A percentile compares a stretch with the other conserved stretches of the same genome.
phyloP scores from a whole-genome alignment of 306 rosid genomes.

The Coriaria nepalensis region DNA sequence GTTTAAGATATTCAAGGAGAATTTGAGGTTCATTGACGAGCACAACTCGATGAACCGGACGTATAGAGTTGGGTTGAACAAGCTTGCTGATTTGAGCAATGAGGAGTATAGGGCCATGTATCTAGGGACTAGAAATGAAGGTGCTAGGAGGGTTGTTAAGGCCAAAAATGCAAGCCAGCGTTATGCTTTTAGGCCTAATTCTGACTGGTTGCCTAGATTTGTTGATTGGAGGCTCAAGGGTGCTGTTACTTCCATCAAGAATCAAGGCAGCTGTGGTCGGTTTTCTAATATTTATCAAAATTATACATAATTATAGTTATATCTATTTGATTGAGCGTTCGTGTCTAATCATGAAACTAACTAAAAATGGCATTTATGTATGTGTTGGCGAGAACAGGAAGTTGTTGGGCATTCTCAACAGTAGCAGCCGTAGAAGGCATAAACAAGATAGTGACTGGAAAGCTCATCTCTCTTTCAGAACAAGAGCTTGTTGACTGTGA shows the following conservation, averaged over 20 bases:
- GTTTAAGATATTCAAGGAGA: slow-evolving; percentile 62
- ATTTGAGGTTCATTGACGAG: slow-evolving; percentile 46
- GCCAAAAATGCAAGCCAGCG: slow-evolving; percentile 40
- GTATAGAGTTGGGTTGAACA: slow-evolving; percentile 60
- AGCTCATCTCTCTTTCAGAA: slow-evolving; percentile 64
- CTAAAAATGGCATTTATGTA: no score
- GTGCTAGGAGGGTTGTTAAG: slow-evolving; percentile 43
- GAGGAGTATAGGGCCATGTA: slow-evolving; percentile 54
- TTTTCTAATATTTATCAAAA: neutral
- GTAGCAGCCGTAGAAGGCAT: slow-evolving; percentile 78
- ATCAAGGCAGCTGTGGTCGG: slow-evolving; percentile 83
- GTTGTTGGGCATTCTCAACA: slow-evolving; percentile 95
- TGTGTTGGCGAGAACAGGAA: slow-evolving; percentile 31
- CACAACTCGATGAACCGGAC: slow-evolving; percentile 49
- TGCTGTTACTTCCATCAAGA: slow-evolving; percentile 53
- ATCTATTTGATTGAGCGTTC: no score
- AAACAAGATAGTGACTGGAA: slow-evolving; percentile 59
- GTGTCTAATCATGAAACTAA: neutral
- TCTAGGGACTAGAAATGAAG: slow-evolving; percentile 37
- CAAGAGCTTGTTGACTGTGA: slow-evolving; percentile 93
- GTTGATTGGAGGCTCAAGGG: slow-evolving; percentile 82
- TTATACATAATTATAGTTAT: no score
- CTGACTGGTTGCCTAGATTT: slow-evolving; percentile 38
- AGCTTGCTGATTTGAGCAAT: slow-evolving; percentile 67
- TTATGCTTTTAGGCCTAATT: slow-evolving; percentile 22